Conservation (phyloP, 2,329 filamentous ascomycete species). For the Colletotrichum tamarilloi region DNA sequence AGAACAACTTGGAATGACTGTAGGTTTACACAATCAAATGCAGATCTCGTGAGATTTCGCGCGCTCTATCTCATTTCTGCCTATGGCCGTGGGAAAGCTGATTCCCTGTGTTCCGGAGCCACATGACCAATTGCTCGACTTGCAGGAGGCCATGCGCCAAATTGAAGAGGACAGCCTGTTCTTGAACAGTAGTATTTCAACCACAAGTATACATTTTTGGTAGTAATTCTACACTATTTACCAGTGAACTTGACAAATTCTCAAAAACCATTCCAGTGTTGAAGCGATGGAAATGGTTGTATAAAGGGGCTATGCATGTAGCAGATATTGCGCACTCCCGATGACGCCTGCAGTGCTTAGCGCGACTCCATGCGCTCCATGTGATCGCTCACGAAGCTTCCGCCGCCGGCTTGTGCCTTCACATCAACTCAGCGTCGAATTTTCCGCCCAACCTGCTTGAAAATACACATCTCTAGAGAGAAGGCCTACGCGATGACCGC, state of each 20-base stretch:
- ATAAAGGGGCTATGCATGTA: conserved; percentile 10
- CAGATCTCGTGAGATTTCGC: too few relatives aligned
- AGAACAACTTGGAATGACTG: too few relatives aligned
- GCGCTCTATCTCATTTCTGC: too few relatives aligned
- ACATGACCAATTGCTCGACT: not conserved
- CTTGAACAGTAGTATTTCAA: too few relatives aligned
- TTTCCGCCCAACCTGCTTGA: not conserved
- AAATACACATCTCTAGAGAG: not conserved
- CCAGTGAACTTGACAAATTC: too few relatives aligned
- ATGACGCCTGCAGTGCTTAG: conserved; percentile 4
- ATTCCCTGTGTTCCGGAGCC: too few relatives aligned
- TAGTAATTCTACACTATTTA: too few relatives aligned
- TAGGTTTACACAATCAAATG: too few relatives aligned
- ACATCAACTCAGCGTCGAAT: not conserved
- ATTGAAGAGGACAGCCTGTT: too few relatives aligned
- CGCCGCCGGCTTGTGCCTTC: not conserved
- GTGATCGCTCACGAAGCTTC: not conserved
- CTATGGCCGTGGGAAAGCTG: too few relatives aligned
- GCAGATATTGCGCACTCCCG: accelerated
- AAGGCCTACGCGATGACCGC: conserved; percentile 9
- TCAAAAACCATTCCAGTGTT: not conserved
- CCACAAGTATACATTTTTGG: accelerated
- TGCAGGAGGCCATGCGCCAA: not conserved
- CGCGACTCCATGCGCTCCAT: not conserved
- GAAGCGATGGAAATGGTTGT: not conserved